These are phyloP conservation scores for Talaromyces trachyspermus DNA, from an alignment of 495 filamentous ascomycete genomes.

Conservation along the genomic window DNA sequence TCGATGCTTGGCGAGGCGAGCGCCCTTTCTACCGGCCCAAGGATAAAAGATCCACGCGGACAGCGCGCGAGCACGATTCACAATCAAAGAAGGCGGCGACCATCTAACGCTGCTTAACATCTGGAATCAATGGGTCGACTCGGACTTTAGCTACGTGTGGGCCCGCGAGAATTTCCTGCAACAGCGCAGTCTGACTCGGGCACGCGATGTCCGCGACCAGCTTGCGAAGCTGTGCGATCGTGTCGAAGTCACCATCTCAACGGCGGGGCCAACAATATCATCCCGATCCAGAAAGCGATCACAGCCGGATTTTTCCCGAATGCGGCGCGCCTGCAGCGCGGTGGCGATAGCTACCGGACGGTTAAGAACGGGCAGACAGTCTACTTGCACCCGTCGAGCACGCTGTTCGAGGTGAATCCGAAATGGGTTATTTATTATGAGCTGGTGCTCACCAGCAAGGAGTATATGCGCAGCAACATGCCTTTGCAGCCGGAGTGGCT, in stretches of 20 bases:
- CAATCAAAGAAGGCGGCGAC: conserved; percentile 87
- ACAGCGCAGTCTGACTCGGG: conserved; percentile 76
- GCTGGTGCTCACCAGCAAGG: conserved; percentile 84
- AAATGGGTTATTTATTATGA: conserved; percentile 92
- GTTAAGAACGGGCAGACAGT: conserved; percentile 89
- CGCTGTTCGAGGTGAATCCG: conserved; percentile 73
- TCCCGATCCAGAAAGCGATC: conserved; percentile 78
- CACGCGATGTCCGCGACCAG: conserved; percentile 90
- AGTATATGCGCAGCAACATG: conserved; percentile 87
- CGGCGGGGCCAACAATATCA: conserved; percentile 58
- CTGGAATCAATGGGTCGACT: conserved; percentile 95
- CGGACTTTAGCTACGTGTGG: conserved; percentile 85
- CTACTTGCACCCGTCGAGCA: conserved; percentile 80
- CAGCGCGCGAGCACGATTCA: conserved; percentile 85
- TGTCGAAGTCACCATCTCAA: conserved; percentile 72
- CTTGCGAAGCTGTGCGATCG: conserved; percentile 90
- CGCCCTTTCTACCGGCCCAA: conserved; percentile 93
- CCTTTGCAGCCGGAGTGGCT: conserved; percentile 82
- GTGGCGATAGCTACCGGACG: conserved; percentile 87
- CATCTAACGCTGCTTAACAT: conserved; percentile 88
- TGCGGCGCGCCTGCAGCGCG: conserved; percentile 75
- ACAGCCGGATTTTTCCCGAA: conserved; percentile 94
- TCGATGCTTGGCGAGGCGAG: conserved; percentile 88
- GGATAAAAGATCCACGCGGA: conserved; percentile 97
- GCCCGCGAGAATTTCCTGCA: conserved; percentile 90